Conservation (phyloP, 2,329 filamentous ascomycete genomes). For the Neocucurbitaria cava region DNA sequence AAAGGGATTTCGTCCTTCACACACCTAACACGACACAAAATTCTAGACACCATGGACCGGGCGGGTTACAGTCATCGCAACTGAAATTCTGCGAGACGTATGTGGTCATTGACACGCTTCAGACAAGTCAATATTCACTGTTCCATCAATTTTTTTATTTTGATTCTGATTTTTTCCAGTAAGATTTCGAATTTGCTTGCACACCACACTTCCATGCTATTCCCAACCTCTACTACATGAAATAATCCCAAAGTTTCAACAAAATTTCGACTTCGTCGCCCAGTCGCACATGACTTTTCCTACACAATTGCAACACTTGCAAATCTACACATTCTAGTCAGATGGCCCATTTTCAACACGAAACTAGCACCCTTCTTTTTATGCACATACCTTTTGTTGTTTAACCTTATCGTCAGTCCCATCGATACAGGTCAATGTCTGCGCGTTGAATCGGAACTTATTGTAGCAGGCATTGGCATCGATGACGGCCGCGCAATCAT, state of each 20-base stretch:
- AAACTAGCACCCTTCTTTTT: neutral
- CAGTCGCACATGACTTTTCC: constrained; percentile 39
- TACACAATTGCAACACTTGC: constrained; percentile 43
- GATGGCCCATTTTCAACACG: neutral
- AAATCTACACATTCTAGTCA: constrained; percentile 23
- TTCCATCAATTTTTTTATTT: no score
- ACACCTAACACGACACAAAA: no score
- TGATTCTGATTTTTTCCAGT: no score
- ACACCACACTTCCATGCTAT: no score
- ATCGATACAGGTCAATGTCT: constrained; percentile 36
- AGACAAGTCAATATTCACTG: no score
- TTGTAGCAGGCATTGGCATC: constrained; percentile 45
- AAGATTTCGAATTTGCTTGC: no score
- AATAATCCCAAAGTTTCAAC: constrained; percentile 4
- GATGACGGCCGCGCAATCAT: constrained; percentile 40
- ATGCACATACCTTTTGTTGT: constrained; percentile 26
- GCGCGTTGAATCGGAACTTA: constrained; percentile 31
- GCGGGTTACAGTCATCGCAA: no score
- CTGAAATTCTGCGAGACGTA: no score
- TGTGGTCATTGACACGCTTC: no score
- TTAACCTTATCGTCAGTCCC: constrained; percentile 29
- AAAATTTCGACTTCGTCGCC: constrained; percentile 30
- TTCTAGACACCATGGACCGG: no score
- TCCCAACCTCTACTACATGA: neutral
- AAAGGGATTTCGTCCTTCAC: no score